These are phyloP conservation scores for Colletotrichum plurivorum DNA, from an alignment of 2,329 filamentous ascomycete genomes.

Conservation along the genomic window DNA sequence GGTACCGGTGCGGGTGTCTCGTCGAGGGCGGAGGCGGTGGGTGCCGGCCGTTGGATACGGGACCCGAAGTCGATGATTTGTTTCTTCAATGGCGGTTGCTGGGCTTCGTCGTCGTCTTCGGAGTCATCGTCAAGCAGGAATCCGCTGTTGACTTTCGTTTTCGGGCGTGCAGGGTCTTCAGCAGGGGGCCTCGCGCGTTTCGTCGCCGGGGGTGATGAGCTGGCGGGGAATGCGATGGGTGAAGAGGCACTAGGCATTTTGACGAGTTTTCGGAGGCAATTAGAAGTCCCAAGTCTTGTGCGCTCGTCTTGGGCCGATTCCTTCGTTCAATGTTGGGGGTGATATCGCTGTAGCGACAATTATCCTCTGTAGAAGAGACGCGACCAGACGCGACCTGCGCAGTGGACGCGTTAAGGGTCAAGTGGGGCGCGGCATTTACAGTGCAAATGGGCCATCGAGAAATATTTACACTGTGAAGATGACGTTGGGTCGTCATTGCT, in stretches of 20 bases:
- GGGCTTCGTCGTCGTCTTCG: slow-evolving; percentile 46
- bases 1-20: background rate
- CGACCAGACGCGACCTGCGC: slow-evolving; percentile 34
- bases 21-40: slow-evolving; percentile 3
- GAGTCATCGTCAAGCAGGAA: slow-evolving; percentile 56
- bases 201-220: slow-evolving; percentile 55
- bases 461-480: background rate
- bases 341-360: slow-evolving; percentile 28
- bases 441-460: background rate
- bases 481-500: background rate
- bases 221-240: slow-evolving; percentile 68
- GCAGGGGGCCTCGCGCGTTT: slow-evolving; percentile 55
- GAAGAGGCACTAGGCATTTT: slow-evolving; percentile 73
- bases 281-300: background rate
- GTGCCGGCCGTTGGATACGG: slow-evolving; percentile 19
- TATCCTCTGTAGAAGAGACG: slow-evolving; percentile 13
- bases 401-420: slow-evolving; percentile 30
- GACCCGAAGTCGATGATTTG: slow-evolving; percentile 33
- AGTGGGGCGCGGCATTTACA: slow-evolving; percentile 10
- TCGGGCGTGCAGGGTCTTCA: slow-evolving; percentile 47
- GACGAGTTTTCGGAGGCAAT: background rate
- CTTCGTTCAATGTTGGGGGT: background rate
- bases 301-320: background rate
- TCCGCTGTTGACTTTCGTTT: slow-evolving; percentile 53
- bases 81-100: slow-evolving; percentile 40